Evolutionary conservation across 805 yeast species (phyloP), one percentile per base, ranked within the genome.

Genomic region (Citeromyces matritensis): DNA sequence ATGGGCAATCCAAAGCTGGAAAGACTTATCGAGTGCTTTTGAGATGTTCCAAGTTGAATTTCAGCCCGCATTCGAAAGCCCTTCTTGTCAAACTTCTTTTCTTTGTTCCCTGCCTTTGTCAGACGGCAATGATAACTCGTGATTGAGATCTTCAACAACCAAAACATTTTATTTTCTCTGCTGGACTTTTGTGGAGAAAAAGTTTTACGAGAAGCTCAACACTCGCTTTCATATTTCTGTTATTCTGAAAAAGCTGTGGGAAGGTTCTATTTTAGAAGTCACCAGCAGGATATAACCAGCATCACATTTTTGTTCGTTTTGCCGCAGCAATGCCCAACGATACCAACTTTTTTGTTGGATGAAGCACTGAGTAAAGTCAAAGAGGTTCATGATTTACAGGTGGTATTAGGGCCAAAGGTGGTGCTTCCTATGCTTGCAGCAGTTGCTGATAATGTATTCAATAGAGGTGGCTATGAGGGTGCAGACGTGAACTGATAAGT

Each of bases 321-420:
- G 81, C 88, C 35, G 98, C 98, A 1, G 66, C 95, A 50, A 77
- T 91, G 82, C 63, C 91, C 47, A 91, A 91, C 52, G 98, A 91
- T 53, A 76, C 93, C 9, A 91, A n/a, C 98, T 0, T 91, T 75
- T 46, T 59, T 91, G 39, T 59, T 91, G 37, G 97, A 91, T 53
- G 98, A 91, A 53, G 78, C 95, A 1, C 65, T 91, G 39, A 69
- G 78, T 34, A 82, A 81, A 47, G 61, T 91, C 38, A 65, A 72
- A 19, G 75, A 73, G 21, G 86, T 91, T 32, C 95, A 85, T 45
- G 62, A 67, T 29, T 61, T 75, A 39, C 91, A 83, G 49, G 60
- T 58, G 23, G 94, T 30, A 58, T 48, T 24, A 62, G 86, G 41
- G 45, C 49, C n/a, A 44, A 63, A 47, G 47, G 51, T 15, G 35